Conservation (phyloP, 176 grass and related monocot genomes). For the Themeda triandra region DNA sequence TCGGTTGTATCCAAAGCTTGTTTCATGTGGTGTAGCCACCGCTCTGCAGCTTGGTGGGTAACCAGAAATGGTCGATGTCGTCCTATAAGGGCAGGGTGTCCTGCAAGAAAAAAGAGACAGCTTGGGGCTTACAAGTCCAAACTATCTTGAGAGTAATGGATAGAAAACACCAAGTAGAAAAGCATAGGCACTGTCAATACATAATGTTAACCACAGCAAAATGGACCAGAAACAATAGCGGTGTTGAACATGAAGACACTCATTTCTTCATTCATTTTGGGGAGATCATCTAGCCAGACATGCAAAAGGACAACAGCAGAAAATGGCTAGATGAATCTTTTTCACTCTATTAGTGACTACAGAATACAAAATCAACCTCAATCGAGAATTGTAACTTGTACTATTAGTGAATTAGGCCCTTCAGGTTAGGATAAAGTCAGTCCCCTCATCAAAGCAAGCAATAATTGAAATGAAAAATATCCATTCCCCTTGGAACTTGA, state of each 20-base stretch:
- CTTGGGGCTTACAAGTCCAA: not conserved
- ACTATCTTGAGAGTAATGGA: not conserved
- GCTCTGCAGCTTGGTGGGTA: conserved; percentile 81
- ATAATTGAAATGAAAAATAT: not conserved
- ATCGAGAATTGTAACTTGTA: not conserved
- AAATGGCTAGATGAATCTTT: not conserved
- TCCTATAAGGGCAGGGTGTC: conserved; percentile 90
- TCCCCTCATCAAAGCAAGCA: not conserved
- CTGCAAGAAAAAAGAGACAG: conserved; percentile 29
- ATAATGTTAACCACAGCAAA: not conserved
- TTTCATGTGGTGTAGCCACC: conserved; percentile 94
- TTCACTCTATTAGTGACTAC: not conserved
- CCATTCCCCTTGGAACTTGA: not conserved
- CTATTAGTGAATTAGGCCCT: not conserved
- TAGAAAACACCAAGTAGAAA: not conserved
- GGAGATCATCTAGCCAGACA: not conserved
- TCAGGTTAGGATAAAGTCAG: not conserved
- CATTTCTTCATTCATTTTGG: not conserved
- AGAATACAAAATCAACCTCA: not conserved
- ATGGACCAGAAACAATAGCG: not conserved
- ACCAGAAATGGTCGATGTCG: conserved; percentile 77
- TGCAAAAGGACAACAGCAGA: not conserved
- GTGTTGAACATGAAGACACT: not conserved
- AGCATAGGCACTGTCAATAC: not conserved
- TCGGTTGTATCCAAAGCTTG: conserved; percentile 64